phyloP scores from a whole-genome alignment of 306 rosid genomes.

The Citrullus colocynthis region DNA sequence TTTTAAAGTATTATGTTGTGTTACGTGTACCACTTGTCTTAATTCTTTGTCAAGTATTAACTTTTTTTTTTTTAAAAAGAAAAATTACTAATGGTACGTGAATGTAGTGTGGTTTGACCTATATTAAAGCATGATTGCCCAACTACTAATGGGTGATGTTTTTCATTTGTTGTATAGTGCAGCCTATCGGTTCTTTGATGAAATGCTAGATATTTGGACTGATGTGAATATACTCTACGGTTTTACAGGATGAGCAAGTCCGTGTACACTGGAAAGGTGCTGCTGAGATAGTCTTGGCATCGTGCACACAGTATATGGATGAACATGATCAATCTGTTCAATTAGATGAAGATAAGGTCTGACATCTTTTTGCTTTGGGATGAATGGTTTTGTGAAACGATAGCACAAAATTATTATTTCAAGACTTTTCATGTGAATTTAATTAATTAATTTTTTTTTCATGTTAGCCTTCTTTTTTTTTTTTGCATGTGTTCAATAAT shows the following conservation, averaged over 20 bases:
- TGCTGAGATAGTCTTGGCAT: constrained; percentile 64
- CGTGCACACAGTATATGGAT: constrained; percentile 44
- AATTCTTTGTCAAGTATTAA: neutral
- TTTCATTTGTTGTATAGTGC: neutral
- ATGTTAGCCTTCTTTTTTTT: neutral
- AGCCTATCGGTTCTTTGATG: neutral
- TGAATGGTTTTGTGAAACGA: neutral
- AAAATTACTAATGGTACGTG: neutral
- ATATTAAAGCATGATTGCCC: neutral
- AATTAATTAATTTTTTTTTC: neutral
- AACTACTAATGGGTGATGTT: neutral
- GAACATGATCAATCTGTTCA: constrained; percentile 20
- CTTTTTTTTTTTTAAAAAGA: neutral
- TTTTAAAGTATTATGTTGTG: neutral
- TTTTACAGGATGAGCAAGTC: constrained; percentile 43
- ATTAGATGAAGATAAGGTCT: constrained; percentile 70
- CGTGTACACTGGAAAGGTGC: constrained; percentile 98
- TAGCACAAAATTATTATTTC: neutral
- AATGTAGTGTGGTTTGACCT: neutral
- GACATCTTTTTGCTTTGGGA: neutral
- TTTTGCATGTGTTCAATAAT: neutral
- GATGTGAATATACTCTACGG: neutral
- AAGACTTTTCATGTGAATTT: neutral
- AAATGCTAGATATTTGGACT: constrained; percentile 4
- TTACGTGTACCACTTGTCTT: neutral